phyloP scores from a whole-genome alignment of 163 green algal species.

The Smithsoniella earleae region DNA sequence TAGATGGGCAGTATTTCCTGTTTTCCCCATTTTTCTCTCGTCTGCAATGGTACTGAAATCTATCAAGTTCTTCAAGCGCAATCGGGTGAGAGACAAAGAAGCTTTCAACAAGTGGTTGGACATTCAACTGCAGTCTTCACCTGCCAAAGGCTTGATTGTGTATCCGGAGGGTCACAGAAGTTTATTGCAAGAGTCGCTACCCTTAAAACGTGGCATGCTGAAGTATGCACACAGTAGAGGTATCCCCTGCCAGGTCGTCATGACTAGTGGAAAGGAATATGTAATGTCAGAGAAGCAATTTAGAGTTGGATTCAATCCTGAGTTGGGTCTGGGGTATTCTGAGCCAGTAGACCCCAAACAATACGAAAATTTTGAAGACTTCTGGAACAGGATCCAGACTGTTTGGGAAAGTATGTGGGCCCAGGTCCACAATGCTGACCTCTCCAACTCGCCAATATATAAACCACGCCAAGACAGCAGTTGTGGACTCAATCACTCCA shows the following conservation, averaged over 20 bases:
- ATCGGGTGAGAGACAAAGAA: slow-evolving; percentile 30
- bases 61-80: slow-evolving; percentile 34
- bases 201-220: slow-evolving; percentile 39
- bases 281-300: slow-evolving; percentile 34
- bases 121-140: background rate
- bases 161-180: slow-evolving; percentile 36
- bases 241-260: slow-evolving; percentile 33
- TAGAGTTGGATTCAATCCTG: background rate
- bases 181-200: slow-evolving; percentile 12
- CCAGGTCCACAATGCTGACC: background rate
- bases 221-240: slow-evolving; percentile 33
- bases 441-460: background rate
- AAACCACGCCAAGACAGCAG: background rate
- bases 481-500: background rate
- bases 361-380: slow-evolving; percentile 8
- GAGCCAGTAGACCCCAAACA: background rate
- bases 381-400: background rate
- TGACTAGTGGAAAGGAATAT: slow-evolving; percentile 34
- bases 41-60: slow-evolving; percentile 32
- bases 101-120: slow-evolving; percentile 34
- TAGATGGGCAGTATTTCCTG: slow-evolving; percentile 33
- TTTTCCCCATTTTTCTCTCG: slow-evolving; percentile 38
- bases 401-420: slow-evolving; percentile 15
- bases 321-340: slow-evolving; percentile 2
- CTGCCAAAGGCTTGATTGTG: slow-evolving; percentile 30